Conservation (phyloP, 2,329 filamentous ascomycete species). For the Botrytis deweyae region DNA sequence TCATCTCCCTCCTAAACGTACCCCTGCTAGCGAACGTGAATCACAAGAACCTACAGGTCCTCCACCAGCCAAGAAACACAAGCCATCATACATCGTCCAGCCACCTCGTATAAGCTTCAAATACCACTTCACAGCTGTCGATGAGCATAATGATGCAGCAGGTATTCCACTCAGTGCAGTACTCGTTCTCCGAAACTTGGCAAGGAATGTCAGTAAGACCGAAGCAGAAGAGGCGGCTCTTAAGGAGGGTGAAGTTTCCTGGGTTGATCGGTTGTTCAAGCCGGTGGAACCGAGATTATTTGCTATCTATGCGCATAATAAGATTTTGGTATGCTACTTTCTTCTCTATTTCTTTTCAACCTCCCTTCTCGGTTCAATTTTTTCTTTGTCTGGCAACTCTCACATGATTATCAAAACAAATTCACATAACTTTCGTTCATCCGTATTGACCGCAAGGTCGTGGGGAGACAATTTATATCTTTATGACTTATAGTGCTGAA, state of each 20-base stretch:
- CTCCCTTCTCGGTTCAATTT: slow-evolving; percentile 25
- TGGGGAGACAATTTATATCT: slow-evolving; percentile 68
- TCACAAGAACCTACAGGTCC: slow-evolving; percentile 24
- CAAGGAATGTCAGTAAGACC: slow-evolving; percentile 63
- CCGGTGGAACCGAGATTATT: slow-evolving; percentile 63
- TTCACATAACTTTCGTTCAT: slow-evolving; percentile 99
- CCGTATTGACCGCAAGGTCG: slow-evolving; percentile 85
- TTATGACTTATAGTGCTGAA: slow-evolving; percentile 42
- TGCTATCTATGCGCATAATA: slow-evolving; percentile 70
- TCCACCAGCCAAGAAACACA: slow-evolving; percentile 33
- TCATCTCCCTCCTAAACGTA: slow-evolving; percentile 31
- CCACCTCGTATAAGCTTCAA: slow-evolving; percentile 55
- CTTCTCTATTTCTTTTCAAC: not conserved
- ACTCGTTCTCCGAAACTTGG: slow-evolving; percentile 76
- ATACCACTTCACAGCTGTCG: slow-evolving; percentile 57
- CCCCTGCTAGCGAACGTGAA: slow-evolving; percentile 18
- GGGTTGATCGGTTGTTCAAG: slow-evolving; percentile 68
- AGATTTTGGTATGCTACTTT: slow-evolving; percentile 50
- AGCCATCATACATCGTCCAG: slow-evolving; percentile 37
- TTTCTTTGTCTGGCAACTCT: slow-evolving; percentile 30
- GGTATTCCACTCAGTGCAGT: slow-evolving; percentile 78
- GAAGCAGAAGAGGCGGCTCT: slow-evolving; percentile 55
- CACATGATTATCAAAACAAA: slow-evolving; percentile 73
- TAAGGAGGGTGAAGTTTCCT: slow-evolving; percentile 55
- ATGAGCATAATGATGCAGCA: slow-evolving; percentile 61